Conservation (phyloP, 257 asterid genomes). For the Plantago major region DNA sequence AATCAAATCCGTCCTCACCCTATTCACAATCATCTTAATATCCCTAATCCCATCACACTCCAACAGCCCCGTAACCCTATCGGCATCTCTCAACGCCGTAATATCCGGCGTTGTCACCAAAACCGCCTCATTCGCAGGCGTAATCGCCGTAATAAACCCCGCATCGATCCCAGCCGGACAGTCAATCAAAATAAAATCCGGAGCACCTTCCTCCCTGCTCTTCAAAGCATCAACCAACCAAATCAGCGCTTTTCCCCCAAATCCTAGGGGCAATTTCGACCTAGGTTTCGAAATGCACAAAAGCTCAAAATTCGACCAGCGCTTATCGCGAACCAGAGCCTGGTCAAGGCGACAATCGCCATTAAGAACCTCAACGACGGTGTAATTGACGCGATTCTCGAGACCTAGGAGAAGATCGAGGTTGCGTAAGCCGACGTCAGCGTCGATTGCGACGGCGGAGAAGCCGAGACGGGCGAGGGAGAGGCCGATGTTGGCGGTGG, state of each 20-base stretch:
- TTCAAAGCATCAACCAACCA: constrained; percentile 94
- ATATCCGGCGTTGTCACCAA: constrained; percentile 91
- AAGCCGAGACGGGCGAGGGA: constrained; percentile 87
- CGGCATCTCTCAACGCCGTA: constrained; percentile 87
- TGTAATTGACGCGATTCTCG: constrained; percentile 93
- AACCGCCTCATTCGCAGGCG: constrained; percentile 95
- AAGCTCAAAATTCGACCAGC: constrained; percentile 93
- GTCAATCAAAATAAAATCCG: constrained; percentile 81
- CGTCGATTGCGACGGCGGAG: constrained; percentile 93
- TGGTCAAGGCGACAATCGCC: constrained; percentile 99
- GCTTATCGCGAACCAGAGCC: constrained; percentile 87
- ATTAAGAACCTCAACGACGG: constrained; percentile 86
- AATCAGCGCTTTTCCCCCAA: constrained; percentile 84
- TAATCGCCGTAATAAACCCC: constrained; percentile 89
- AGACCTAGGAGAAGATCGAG: constrained; percentile 93
- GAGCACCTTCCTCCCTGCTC: constrained; percentile 65
- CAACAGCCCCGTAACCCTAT: constrained; percentile 80
- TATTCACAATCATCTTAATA: constrained; percentile 90
- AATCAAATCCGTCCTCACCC: constrained; percentile 97
- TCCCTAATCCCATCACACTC: constrained; percentile 97
- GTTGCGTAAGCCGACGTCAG: constrained; percentile 94
- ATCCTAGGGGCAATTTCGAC: constrained; percentile 82
- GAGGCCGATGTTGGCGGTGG: constrained; percentile 93
- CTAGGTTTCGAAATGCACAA: constrained; percentile 93
- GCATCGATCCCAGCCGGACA: constrained; percentile 98